Conservation (phyloP, 2,329 filamentous ascomycete genomes). For the Fusarium xyrophilum region DNA sequence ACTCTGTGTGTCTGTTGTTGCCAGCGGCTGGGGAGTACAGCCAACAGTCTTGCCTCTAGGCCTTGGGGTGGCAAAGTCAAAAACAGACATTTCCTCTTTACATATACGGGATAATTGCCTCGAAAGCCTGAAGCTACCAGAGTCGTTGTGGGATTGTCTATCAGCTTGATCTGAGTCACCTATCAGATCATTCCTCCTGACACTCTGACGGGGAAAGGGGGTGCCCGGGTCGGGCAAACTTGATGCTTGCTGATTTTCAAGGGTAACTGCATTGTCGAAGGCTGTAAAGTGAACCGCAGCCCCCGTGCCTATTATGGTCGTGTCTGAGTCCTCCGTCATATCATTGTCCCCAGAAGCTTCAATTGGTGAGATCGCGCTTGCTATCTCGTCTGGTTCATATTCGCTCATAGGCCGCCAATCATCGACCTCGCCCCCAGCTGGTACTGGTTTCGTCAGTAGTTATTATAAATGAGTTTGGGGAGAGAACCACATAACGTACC, state of each 20-base stretch:
- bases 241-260: background rate
- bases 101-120: constrained; percentile 3
- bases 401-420: constrained; percentile 21
- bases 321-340: background rate
- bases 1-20: constrained; percentile 23
- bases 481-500: background rate
- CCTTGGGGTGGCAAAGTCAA: constrained; percentile 9
- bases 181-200: background rate
- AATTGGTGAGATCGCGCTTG: background rate
- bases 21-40: constrained; percentile 18
- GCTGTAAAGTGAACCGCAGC: background rate
- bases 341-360: background rate
- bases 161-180: background rate
- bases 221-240: background rate
- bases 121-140: background rate
- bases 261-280: background rate
- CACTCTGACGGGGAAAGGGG: background rate
- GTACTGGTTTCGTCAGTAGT: background rate
- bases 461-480: background rate
- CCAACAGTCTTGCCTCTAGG: constrained; percentile 1
- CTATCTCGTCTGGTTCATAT: background rate
- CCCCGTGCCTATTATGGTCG: background rate
- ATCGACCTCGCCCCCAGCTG: constrained; percentile 9
- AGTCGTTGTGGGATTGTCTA: background rate
- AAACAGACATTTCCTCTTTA: constrained; percentile 3